Evolutionary conservation across 495 filamentous ascomycete genomes (phyloP), one percentile per base, ranked within the genome.

Genomic region (Penicillium simplicissimum): DNA sequence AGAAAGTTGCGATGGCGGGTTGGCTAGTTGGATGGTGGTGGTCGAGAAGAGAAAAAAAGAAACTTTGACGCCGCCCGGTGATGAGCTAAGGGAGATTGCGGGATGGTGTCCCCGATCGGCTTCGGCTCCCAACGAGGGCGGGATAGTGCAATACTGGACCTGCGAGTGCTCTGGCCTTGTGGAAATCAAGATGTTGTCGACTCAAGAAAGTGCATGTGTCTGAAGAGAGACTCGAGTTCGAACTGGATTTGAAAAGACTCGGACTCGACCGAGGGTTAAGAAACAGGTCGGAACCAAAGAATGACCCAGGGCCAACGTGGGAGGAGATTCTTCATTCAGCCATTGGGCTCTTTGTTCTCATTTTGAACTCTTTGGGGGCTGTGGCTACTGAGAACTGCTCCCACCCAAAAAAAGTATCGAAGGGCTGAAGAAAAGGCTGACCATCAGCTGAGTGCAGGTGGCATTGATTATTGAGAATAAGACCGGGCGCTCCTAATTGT

Each of bases 21-120:
- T 28, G 19, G 25, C 4, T 33, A n/a, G n/a, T 34, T 51, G 15
- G 28, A 31, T 51, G 47, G 48, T n/a, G 28, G 48, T 36, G 35
- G 38, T 55, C 23, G 54, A 61, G 59, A 36, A 45, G 45, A 57
- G 51, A 61, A 66, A 67, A 71, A 71, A 69, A 57, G 55, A 57
- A 63, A 65, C 23, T 67, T 67, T 52, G 60, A 65, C 63, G 72
- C 57, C 65, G 67, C 62, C 63, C 55, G 66, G 64, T 65, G 68
- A 72, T 66, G 72, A 75, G 67, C 74, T 74, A 76, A 77, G 74
- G 76, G 65, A 75, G 67, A 72, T 78, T 78, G 76, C 76, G 76
- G 76, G 72, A 72, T 66, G 66, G 51, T 34, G 57, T 31, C 34
- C 48, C 71, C 71, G 71, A 71, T 67, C 68, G 72, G 70, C 61